Base-by-base conservation (phyloP, 2,329 filamentous ascomycete genomes). In the Aspergillus caelatus region DNA sequence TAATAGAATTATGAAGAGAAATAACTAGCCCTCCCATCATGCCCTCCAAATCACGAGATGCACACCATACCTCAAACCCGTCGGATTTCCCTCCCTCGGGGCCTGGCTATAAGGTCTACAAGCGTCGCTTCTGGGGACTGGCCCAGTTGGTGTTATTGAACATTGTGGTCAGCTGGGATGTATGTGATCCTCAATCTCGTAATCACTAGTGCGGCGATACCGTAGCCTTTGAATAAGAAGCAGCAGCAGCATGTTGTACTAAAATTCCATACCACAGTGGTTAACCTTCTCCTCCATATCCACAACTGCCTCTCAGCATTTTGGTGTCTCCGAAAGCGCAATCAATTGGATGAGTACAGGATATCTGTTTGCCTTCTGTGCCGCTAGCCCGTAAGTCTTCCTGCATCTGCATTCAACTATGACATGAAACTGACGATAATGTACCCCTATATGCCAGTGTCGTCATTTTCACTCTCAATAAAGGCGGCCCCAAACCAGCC, bases 321-420 rank as follows among this genome's bases (percentile, higher is more conserved):
- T 96, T 75, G 70, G 81, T 58, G 91, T 94, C 14, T 85, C 84
- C 39, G 89, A 94, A 72, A 89, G 87, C 19, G 86, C 87, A 36
- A 90, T 98, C 79, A 98, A 98, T 79, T 98, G 95, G 95, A 85
- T 97, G 66, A 93, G 90, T 73, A 98, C 91, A 0, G 89, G 85
- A 45, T 97, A 96, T 75, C 83, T 97, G 56, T 94, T 98, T 75
- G 84, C 93, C 58, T 98, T 97, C 73, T 87, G 91, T 52, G 83
- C 86, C 68, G 83, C 89, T 48, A 88, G 88, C 54, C 94, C 95
- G 60, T 83, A 74, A 67, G 83, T 82, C 9, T 55, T 28, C 19
- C 28, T 48, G 43, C 48, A 56, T 21, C 4, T 23, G 6, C 19
- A 58, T 32, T 23, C 3, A 30, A 16, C 36, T 16, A 11, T 19